phyloP scores from a whole-genome alignment of 257 asterid species.

The Scutellaria baicalensis region DNA sequence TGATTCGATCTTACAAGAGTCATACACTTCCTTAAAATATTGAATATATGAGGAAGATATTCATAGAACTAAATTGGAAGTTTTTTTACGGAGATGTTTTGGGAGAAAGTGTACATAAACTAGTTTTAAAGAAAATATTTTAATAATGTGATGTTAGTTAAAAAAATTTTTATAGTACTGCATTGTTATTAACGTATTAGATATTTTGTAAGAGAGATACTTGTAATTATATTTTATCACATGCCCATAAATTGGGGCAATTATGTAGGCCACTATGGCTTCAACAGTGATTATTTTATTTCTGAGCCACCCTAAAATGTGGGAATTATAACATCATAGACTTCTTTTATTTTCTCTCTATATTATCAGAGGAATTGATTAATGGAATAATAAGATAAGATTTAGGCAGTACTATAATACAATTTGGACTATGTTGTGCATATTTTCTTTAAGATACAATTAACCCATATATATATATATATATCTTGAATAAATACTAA shows the following conservation, averaged over 20 bases:
- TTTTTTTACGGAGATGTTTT: no score
- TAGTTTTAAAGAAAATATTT: not conserved
- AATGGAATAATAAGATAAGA: not conserved
- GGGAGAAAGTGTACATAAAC: not conserved
- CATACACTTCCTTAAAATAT: no score
- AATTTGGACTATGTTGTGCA: no score
- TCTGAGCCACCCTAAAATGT: not conserved
- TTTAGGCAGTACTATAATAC: not conserved
- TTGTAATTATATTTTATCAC: not conserved
- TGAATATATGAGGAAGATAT: not conserved
- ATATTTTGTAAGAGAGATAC: not conserved
- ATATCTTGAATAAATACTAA: no score
- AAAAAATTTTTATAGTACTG: not conserved
- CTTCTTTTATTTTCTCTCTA: not conserved
- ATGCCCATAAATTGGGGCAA: constrained; percentile 20
- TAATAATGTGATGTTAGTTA: not conserved
- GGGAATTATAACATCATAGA: not conserved
- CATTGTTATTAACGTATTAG: not conserved
- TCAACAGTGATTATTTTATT: not conserved
- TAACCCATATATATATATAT: no score
- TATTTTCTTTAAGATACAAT: no score
- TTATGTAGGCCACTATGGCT: constrained; percentile 10
- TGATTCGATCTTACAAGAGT: no score
- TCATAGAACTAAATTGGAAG: not conserved
- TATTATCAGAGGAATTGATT: not conserved